Conservation (phyloP, 441 rosid species). For the Mallotus japonicus region DNA sequence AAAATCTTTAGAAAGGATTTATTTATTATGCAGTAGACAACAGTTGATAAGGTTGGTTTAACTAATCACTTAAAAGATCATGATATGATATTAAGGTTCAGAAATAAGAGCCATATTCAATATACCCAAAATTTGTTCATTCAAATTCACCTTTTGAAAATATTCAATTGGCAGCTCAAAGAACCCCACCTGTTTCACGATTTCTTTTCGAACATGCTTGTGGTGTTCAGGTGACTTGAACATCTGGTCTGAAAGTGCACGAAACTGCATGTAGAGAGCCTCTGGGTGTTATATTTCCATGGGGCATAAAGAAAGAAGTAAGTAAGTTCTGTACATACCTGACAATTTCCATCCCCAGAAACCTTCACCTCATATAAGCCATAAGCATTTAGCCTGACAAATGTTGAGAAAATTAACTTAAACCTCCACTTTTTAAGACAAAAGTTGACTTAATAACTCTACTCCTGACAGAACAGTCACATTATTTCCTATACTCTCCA, state of each 20-base stretch:
- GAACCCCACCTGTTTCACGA: slow-evolving; percentile 72
- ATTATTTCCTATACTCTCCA: background rate
- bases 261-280: slow-evolving; percentile 53
- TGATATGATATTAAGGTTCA: background rate
- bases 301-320: slow-evolving; percentile 1
- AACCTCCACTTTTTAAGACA: slow-evolving; percentile 8
- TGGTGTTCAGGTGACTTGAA: slow-evolving; percentile 84
- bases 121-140: background rate
- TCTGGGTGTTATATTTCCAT: background rate
- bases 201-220: slow-evolving; percentile 79
- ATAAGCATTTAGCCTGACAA: slow-evolving; percentile 68
- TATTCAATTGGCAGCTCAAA: slow-evolving; percentile 14
- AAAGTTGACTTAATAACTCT: slow-evolving; percentile 9
- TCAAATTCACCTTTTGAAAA: background rate
- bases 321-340: slow-evolving; percentile 45
- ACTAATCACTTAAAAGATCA: background rate
- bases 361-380: slow-evolving; percentile 84
- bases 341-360: slow-evolving; percentile 97
- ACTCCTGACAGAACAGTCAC: background rate
- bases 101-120: background rate
- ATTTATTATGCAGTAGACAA: background rate
- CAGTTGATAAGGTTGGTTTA: background rate
- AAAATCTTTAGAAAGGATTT: slow-evolving; percentile 3
- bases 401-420: slow-evolving; percentile 13
- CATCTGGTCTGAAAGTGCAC: slow-evolving; percentile 93